Conservation (phyloP, 164 flowering plant species). For the Dillenia turbinata region DNA sequence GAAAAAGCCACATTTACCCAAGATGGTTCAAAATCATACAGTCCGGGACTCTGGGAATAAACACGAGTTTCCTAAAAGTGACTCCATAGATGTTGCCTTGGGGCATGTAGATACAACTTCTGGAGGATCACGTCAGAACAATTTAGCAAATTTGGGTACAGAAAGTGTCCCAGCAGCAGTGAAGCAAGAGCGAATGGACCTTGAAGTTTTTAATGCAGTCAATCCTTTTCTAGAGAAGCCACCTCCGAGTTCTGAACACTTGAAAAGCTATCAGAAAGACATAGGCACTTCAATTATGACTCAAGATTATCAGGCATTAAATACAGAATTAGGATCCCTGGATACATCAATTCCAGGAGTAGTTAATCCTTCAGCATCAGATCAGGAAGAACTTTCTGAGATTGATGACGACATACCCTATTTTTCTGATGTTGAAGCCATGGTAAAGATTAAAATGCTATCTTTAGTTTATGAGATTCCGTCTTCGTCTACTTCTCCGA, state of each 20-base stretch:
- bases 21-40: conserved; percentile 13
- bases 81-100: conserved; percentile 7
- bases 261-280: conserved; percentile 19
- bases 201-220: conserved; percentile 4
- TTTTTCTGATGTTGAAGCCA: conserved; percentile 86
- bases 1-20: conserved; percentile 19
- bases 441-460: conserved; percentile 41
- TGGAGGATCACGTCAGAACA: conserved; percentile 18
- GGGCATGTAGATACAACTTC: conserved; percentile 12
- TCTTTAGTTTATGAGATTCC: background rate
- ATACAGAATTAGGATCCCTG: conserved; percentile 18
- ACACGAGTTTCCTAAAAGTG: conserved; percentile 25
- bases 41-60: conserved; percentile 16
- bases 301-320: conserved; percentile 14
- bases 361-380: conserved; percentile 23
- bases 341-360: conserved; percentile 25
- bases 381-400: conserved; percentile 46
- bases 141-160: conserved; percentile 13
- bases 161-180: conserved; percentile 4
- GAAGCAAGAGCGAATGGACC: conserved; percentile 28
- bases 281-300: conserved; percentile 9
- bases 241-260: conserved; percentile 16
- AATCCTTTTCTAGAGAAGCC: conserved; percentile 20
- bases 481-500: conserved; percentile 5
- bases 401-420: conserved; percentile 69